These are phyloP conservation scores for Colletotrichum sublineola DNA, from an alignment of 2,329 filamentous ascomycete species.

Conservation along the genomic window DNA sequence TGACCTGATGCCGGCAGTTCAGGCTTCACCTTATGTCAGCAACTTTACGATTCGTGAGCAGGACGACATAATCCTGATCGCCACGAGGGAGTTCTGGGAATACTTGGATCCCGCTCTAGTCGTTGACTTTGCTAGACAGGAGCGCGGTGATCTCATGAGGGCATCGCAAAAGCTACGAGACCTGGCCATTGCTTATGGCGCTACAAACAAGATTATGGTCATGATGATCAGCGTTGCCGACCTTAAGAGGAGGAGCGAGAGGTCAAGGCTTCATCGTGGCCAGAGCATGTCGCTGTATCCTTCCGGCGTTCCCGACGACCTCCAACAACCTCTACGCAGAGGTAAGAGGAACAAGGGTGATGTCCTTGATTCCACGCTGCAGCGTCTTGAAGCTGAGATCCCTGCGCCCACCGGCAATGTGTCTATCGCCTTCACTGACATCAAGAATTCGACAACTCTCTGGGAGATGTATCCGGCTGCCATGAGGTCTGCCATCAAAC, in stretches of 20 bases:
- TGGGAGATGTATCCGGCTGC: conserved; percentile 97
- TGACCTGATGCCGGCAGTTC: conserved; percentile 90
- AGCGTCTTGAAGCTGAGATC: conserved; percentile 89
- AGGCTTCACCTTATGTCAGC: conserved; percentile 87
- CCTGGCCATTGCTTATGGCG: conserved; percentile 94
- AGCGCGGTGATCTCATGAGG: conserved; percentile 91
- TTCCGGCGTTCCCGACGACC: conserved; percentile 79
- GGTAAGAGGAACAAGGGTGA: conserved; percentile 73
- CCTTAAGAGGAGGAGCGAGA: conserved; percentile 84
- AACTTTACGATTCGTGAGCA: conserved; percentile 85
- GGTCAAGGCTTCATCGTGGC: conserved; percentile 78
- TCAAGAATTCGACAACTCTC: conserved; percentile 95
- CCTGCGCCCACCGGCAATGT: conserved; percentile 92
- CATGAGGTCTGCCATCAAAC: conserved; percentile 96
- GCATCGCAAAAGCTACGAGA: conserved; percentile 95
- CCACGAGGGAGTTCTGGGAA: conserved; percentile 95
- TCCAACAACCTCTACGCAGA: conserved; percentile 73
- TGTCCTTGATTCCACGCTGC: conserved; percentile 87
- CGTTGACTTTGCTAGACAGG: conserved; percentile 89
- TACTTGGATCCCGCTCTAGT: conserved; percentile 91
- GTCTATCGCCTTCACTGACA: conserved; percentile 97
- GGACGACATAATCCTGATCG: conserved; percentile 93
- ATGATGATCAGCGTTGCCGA: conserved; percentile 97
- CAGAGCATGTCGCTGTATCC: conserved; percentile 89
- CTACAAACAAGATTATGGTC: conserved; percentile 96